Conservation (phyloP, 441 rosid genomes). For the Gossypium laxum region DNA sequence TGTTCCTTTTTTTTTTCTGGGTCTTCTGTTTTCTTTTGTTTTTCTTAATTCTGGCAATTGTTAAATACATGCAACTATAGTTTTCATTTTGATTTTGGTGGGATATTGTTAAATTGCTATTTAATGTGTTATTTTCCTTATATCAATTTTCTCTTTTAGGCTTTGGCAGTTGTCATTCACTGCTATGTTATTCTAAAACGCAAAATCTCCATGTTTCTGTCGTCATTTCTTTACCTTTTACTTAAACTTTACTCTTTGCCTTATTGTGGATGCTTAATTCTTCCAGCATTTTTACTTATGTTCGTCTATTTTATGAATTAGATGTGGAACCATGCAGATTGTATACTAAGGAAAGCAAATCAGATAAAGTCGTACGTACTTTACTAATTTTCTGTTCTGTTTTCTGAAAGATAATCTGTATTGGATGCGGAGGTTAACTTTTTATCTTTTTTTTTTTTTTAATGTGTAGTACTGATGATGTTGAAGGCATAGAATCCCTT, state of each 20-base stretch:
- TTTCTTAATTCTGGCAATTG: neutral
- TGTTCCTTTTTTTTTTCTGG: neutral
- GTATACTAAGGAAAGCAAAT: slow-evolving; percentile 61
- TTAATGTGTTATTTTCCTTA: neutral
- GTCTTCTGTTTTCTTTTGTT: neutral
- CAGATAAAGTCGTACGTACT: slow-evolving; percentile 71
- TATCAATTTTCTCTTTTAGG: neutral
- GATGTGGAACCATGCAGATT: slow-evolving; percentile 87
- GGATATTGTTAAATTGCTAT: neutral
- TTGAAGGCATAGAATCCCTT: slow-evolving; percentile 76
- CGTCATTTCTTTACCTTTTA: neutral
- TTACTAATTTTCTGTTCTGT: neutral
- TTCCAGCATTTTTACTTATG: slow-evolving; percentile 12
- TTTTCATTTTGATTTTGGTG: neutral
- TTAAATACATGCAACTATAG: neutral
- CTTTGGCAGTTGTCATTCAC: neutral
- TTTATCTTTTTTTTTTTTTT: neutral
- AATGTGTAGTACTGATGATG: slow-evolving; percentile 56
- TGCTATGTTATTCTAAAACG: neutral
- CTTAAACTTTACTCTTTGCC: neutral
- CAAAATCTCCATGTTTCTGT: neutral
- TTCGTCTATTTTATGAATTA: slow-evolving; percentile 21
- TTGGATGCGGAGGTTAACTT: slow-evolving; percentile 3
- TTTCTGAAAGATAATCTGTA: neutral
- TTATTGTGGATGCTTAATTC: neutral